Percentiles rank a stretch among this genome's conserved stretches.
These are phyloP conservation scores for Casuarina equisetifolia DNA, from an alignment of 306 rosid species.

Conservation along the genomic window DNA sequence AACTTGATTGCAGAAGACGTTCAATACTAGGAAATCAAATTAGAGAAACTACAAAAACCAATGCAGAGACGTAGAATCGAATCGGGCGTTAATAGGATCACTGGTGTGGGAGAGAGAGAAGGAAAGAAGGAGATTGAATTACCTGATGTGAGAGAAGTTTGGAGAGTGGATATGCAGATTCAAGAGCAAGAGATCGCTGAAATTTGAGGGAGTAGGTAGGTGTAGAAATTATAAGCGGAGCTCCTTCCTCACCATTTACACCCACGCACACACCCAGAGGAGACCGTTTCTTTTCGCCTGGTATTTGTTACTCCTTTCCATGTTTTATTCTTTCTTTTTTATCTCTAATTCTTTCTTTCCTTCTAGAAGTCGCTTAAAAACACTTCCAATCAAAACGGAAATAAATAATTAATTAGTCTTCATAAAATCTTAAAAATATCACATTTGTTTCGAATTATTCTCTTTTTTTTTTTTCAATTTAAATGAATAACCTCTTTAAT, in stretches of 20 bases:
- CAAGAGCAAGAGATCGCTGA: slow-evolving; percentile 26
- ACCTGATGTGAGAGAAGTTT: slow-evolving; percentile 4
- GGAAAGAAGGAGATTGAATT: slow-evolving; percentile 5
- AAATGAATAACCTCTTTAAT: too few relatives aligned
- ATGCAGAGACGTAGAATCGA: neutral
- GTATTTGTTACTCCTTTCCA: neutral
- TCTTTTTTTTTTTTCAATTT: too few relatives aligned
- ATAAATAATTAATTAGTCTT: too few relatives aligned
- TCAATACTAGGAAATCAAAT: neutral
- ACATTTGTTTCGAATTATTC: too few relatives aligned
- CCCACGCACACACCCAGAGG: neutral
- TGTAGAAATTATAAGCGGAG: slow-evolving; percentile 28
- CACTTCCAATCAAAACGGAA: too few relatives aligned
- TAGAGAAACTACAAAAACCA: neutral
- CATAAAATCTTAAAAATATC: too few relatives aligned
- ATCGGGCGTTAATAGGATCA: slow-evolving; percentile 19
- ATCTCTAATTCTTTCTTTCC: neutral
- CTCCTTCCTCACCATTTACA: slow-evolving; percentile 43
- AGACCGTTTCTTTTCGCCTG: slow-evolving; percentile 36
- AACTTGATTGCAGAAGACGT: neutral
- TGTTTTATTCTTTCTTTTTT: neutral
- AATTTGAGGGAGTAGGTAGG: slow-evolving; percentile 8
- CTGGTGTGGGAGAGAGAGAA: slow-evolving; percentile 1
- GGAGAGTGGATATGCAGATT: neutral
- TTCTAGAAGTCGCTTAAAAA: too few relatives aligned